Evolutionary conservation across 164 flowering plant species (phyloP).

Genomic region (Tinospora cordifolia): DNA sequence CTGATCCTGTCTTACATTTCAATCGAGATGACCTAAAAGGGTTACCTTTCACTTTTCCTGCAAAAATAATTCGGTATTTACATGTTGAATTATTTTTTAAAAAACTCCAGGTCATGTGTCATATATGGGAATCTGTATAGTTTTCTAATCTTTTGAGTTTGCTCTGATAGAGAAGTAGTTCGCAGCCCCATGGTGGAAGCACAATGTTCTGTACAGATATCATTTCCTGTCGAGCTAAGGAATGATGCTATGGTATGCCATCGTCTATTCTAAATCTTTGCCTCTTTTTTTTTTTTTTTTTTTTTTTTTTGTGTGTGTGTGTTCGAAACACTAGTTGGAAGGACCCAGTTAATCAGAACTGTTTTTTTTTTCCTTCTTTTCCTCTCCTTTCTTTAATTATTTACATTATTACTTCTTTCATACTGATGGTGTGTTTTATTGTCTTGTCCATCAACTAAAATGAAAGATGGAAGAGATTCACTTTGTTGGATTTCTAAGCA

Average conservation of each 20-base stretch:
- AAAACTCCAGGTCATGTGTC: no score
- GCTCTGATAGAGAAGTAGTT: conserved; percentile 68
- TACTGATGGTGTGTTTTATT: conserved; percentile 7
- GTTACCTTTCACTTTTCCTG: conserved; percentile 78
- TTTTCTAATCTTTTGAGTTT: conserved; percentile 4
- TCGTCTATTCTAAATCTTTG: background rate
- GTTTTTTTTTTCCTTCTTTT: background rate
- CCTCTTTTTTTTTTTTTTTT: background rate
- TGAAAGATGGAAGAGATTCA: conserved; percentile 82
- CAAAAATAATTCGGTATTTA: conserved; percentile 46
- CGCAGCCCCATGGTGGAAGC: conserved; percentile 94
- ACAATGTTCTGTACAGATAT: conserved; percentile 85
- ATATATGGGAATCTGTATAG: background rate
- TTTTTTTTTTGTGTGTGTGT: no score
- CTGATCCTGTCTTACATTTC: conserved; percentile 49
- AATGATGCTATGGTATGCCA: conserved; percentile 66
- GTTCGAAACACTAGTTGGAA: background rate
- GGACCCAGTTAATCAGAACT: background rate
- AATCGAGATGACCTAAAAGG: conserved; percentile 86
- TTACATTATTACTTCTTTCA: background rate
- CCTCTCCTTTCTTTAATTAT: no score
- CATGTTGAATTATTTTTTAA: background rate
- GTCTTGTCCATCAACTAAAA: conserved; percentile 9
- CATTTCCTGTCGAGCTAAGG: conserved; percentile 86
- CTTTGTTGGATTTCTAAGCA: conserved; percentile 75